phyloP scores from a whole-genome alignment of 2,329 filamentous ascomycete genomes.

The Corynespora cassiicola region DNA sequence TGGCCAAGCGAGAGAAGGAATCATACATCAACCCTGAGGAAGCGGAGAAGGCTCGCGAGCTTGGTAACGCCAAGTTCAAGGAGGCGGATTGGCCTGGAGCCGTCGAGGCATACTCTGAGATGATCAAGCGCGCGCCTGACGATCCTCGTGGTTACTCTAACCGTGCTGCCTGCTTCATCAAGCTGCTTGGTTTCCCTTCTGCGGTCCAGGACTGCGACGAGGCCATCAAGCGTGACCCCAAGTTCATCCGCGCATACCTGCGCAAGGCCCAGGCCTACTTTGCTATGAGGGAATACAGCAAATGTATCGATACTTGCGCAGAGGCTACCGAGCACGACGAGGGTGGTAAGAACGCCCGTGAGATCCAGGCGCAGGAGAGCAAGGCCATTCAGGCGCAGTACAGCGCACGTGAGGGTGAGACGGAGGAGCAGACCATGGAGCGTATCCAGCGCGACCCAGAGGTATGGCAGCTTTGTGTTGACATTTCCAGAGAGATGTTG shows the following conservation, averaged over 20 bases:
- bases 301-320: constrained; percentile 86
- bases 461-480: constrained; percentile 59
- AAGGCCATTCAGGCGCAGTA: constrained; percentile 94
- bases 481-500: background rate
- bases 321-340: constrained; percentile 81
- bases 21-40: constrained; percentile 90
- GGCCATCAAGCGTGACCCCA: constrained; percentile 88
- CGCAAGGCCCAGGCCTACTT: constrained; percentile 95
- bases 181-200: constrained; percentile 93
- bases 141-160: constrained; percentile 97
- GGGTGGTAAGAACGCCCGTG: constrained; percentile 80
- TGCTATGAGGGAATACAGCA: constrained; percentile 98
- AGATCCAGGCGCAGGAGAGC: constrained; percentile 93
- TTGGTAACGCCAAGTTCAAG: constrained; percentile 97
- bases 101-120: constrained; percentile 92
- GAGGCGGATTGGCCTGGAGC: constrained; percentile 93
- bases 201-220: constrained; percentile 91
- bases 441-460: constrained; percentile 90
- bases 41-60: constrained; percentile 92
- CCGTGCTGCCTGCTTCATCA: constrained; percentile 94
- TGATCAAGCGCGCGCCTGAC: constrained; percentile 93
- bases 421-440: constrained; percentile 93
- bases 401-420: constrained; percentile 88
- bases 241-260: constrained; percentile 95
- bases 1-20: constrained; percentile 74